Conservation (phyloP, 78 protist species). For the Dictyostelium purpureum region DNA sequence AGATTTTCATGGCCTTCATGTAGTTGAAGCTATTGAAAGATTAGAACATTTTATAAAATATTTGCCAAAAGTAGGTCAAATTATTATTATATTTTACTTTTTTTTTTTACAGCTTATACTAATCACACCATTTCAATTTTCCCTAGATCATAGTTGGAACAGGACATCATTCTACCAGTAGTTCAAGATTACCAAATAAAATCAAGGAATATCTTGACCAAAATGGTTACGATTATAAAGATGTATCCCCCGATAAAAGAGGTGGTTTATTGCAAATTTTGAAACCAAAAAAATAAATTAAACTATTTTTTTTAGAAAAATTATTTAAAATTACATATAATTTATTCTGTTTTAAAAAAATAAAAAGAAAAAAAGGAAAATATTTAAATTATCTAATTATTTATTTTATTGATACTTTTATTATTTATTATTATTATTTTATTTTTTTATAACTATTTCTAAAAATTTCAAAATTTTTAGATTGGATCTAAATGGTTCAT, state of each 20-base stretch:
- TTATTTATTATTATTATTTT: too few species aligned
- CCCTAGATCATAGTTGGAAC: conserved; percentile 56
- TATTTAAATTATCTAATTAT: too few species aligned
- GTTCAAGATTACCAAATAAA: conserved; percentile 21
- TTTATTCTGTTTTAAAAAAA: too few species aligned
- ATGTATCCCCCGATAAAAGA: conserved; percentile 10
- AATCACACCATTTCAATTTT: not conserved
- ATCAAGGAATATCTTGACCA: conserved; percentile 9
- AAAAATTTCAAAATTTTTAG: conserved; percentile 4
- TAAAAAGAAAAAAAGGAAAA: too few species aligned
- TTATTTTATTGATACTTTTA: too few species aligned
- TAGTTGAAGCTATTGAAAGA: conserved; percentile 26
- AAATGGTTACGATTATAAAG: not conserved
- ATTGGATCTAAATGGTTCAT: conserved; percentile 63
- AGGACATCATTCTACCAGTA: not conserved
- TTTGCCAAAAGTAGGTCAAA: not conserved
- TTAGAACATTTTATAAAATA: not conserved
- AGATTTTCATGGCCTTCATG: conserved; percentile 70
- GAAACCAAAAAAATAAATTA: not conserved
- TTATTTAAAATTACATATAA: too few species aligned
- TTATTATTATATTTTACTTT: too few species aligned
- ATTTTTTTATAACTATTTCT: too few species aligned
- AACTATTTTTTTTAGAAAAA: too few species aligned
- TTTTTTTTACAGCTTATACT: too few species aligned
- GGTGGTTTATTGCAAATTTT: conserved; percentile 24